phyloP scores from a whole-genome alignment of 495 filamentous ascomycete genomes.

The Hypoxylon fragiforme region DNA sequence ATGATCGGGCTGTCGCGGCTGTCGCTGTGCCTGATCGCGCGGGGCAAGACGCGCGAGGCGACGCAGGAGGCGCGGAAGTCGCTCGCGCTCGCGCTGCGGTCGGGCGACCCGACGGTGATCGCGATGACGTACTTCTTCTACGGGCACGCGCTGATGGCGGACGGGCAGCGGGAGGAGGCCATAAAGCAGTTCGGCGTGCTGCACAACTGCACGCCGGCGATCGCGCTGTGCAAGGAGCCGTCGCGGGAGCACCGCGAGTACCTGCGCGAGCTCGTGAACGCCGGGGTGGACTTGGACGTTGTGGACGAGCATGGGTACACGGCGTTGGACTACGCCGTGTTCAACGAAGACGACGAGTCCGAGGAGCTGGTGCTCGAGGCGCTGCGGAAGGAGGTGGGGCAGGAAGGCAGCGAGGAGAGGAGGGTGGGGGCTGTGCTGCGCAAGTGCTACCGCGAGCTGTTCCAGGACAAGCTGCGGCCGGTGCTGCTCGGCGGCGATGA shows the following conservation, averaged over 20 bases:
- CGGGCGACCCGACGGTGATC: neutral
- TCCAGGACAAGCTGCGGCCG: slow-evolving; percentile 37
- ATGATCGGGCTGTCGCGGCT: slow-evolving; percentile 24
- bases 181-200: slow-evolving; percentile 19
- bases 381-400: slow-evolving; percentile 7
- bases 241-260: slow-evolving; percentile 36
- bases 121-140: slow-evolving; percentile 10
- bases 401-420: neutral
- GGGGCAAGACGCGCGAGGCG: neutral
- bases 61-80: neutral
- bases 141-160: neutral
- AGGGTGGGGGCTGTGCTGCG: slow-evolving; percentile 25
- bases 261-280: slow-evolving; percentile 30
- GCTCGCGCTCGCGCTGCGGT: neutral
- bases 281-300: slow-evolving; percentile 33
- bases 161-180: slow-evolving; percentile 14
- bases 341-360: slow-evolving; percentile 19
- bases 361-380: slow-evolving; percentile 29
- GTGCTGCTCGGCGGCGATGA: slow-evolving; percentile 13
- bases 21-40: slow-evolving; percentile 21
- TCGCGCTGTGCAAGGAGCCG: slow-evolving; percentile 41
- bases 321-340: slow-evolving; percentile 40
- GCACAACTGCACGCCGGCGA: slow-evolving; percentile 34
- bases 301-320: slow-evolving; percentile 37
- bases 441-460: slow-evolving; percentile 38